phyloP scores from a whole-genome alignment of 1,284 basidiomycete species.

The Ceratobasidium sp. region DNA sequence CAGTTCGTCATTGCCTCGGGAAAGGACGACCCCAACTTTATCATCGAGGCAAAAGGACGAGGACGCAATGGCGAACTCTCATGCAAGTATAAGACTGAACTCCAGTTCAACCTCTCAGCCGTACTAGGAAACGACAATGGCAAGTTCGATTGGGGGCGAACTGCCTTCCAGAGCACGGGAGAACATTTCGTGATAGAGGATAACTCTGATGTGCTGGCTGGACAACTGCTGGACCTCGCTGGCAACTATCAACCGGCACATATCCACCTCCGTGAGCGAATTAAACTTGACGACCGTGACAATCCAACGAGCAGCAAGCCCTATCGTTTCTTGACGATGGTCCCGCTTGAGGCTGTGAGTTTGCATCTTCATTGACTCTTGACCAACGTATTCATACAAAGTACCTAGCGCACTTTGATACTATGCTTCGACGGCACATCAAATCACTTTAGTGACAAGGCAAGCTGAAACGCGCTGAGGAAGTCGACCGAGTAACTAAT shows the following conservation, averaged over 20 bases:
- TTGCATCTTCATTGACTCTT: not conserved
- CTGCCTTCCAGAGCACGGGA: not conserved
- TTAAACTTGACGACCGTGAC: constrained; percentile 9
- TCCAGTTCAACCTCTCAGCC: constrained; percentile 12
- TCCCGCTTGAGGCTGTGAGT: constrained; percentile 3
- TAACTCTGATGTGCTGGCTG: not conserved
- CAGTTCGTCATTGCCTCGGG: too few species aligned
- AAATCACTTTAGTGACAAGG: constrained; percentile 38
- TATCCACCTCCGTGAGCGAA: constrained; percentile 5
- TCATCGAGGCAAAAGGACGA: too few species aligned
- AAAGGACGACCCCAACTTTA: too few species aligned
- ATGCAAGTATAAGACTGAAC: too few species aligned
- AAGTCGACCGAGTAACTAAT: not conserved
- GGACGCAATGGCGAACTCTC: too few species aligned
- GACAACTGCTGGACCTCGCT: not conserved
- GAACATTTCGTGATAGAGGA: not conserved
- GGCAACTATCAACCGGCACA: not conserved
- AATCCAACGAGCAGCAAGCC: constrained; percentile 1
- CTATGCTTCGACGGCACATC: constrained; percentile 43
- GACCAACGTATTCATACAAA: not conserved
- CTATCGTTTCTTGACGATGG: not conserved
- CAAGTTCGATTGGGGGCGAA: constrained; percentile 2
- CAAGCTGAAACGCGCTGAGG: not conserved
- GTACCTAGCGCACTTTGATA: constrained; percentile 33
- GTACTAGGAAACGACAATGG: constrained; percentile 19